Base-by-base conservation (phyloP, 169 alveolate species). In the Eimeria praecox region DNA sequence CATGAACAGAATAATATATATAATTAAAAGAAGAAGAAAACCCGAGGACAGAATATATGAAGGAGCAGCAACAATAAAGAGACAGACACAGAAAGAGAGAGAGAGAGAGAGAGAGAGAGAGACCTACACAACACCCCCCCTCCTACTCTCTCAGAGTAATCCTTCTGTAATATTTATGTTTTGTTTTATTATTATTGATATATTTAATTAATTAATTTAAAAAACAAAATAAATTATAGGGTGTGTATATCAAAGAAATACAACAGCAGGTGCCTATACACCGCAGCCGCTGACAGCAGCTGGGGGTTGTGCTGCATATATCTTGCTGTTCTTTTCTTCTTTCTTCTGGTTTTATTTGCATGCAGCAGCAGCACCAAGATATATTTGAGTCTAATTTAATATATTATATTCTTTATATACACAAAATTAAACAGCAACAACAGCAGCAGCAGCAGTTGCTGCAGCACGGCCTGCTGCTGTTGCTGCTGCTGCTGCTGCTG, bases 401-500 rank as follows among this genome's bases (percentile, higher is more conserved):
- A n/a, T 9, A 27, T 64, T 20, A 14, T 73, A 12, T 73, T 38
- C 54, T 73, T 73, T 27, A 22, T 54, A 16, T 73, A 4, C 27
- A 22, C 20, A 3, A 73, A 22, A 73, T 16, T 27, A 33, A 73
- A 33, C 85, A 42, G 56, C 56, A 73, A 33, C 85, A 42, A 33
- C 56, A 35, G 52, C 85, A 10, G 52, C 85, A 1, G 85, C 85
- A 18, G 85, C 85, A 18, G 85, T 54, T 42, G 75, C 75, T 27
- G 75, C 75, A 59, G 27, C 69, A 4, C 12, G 30, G 69, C 69
- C 69, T 27, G 75, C 75, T 27, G 75, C 75, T 64, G 75, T 33
- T 73, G 85, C 85, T 73, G 75, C 75, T 64, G 22, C 75, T 64
- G 5, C 38, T 64, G 75, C 75, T 64, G 75, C 75, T 64, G 75